Conservation (phyloP, 345 rosid genomes). For the Aquilaria sinensis region DNA sequence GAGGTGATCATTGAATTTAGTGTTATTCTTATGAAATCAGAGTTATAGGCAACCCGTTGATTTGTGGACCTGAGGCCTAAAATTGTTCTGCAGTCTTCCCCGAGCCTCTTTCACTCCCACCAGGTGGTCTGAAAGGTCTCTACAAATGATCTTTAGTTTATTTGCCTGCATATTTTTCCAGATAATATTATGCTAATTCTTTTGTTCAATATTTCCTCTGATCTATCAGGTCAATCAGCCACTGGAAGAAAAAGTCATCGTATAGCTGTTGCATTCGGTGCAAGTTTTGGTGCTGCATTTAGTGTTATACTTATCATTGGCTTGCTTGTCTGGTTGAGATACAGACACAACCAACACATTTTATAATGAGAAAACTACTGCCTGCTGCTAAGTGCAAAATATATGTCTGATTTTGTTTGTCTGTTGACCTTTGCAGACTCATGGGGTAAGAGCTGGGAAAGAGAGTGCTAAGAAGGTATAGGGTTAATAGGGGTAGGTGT, state of each 20-base stretch:
- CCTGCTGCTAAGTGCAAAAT: too few species aligned
- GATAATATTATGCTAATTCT: background rate
- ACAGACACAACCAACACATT: constrained; percentile 80
- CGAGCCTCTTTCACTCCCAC: constrained; percentile 88
- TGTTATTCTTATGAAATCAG: constrained; percentile 32
- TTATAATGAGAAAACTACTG: too few species aligned
- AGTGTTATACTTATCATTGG: constrained; percentile 42
- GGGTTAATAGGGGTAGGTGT: too few species aligned
- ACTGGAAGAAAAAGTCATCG: constrained; percentile 51
- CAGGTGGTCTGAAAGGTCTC: constrained; percentile 58
- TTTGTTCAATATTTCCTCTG: constrained; percentile 12
- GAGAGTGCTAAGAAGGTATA: too few species aligned
- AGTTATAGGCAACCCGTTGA: constrained; percentile 70
- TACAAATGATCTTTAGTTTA: background rate
- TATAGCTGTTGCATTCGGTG: constrained; percentile 77
- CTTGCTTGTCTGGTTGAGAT: constrained; percentile 85
- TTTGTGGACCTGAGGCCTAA: constrained; percentile 67
- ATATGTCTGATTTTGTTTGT: too few species aligned
- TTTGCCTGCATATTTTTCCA: background rate
- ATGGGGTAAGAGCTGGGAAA: too few species aligned
- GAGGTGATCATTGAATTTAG: constrained; percentile 1
- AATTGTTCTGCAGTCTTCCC: constrained; percentile 85
- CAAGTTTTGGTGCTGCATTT: constrained; percentile 85
- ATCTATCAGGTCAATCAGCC: constrained; percentile 43
- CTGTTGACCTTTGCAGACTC: too few species aligned